Evolutionary conservation across 805 yeast genomes (phyloP), one percentile per base, ranked within the genome.

Genomic region (Myxozyma melibiosi): DNA sequence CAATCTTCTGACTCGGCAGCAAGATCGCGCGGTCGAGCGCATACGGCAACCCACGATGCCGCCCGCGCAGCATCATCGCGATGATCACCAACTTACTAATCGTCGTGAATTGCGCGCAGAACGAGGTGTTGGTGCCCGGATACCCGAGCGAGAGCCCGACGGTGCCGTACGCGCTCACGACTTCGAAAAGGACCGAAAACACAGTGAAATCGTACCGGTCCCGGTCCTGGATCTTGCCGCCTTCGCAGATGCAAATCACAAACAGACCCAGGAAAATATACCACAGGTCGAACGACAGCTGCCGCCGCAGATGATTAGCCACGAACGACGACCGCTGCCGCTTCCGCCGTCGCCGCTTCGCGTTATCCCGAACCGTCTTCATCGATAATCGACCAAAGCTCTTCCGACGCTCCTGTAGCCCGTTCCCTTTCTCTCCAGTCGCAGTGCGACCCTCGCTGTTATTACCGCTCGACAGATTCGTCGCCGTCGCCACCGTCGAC

Each of bases 21-120:
- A 92, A 84, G 63, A 94, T 87, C 35, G 99, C 98, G 70, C 99
- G 83, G 73, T 94, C 99, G 56, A 94, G 80, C 0, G 91, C 77
- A 69, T 92, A 90, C 1, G 99, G 99, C 57, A 94, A 77, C 35
- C 98, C 98, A 80, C 99, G 88, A 68, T 91, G 97, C 57, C 97
- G 80, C 8, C 99, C 98, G 75, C 99, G 83, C 43, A 94, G 80
- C 87, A 94, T 84, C 86, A 90, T 83, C 4, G 90, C 92, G 62
- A 89, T 84, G 37, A 94, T 84, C 2, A 92, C 88, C 43, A 94
- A 76, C 68, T 94, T 94, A 1, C 96, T 86, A 6, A 92, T 66
- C 0, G 79, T 78, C 20, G 81, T 80, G 69, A 92, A 89, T 67
- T 85, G 81, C 0, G 82, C 90, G 16, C 86, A 79, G 46, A 94